These are phyloP conservation scores for Phytomonas sp. DNA, from an alignment of 208 protist genomes.

Conservation along the genomic window DNA sequence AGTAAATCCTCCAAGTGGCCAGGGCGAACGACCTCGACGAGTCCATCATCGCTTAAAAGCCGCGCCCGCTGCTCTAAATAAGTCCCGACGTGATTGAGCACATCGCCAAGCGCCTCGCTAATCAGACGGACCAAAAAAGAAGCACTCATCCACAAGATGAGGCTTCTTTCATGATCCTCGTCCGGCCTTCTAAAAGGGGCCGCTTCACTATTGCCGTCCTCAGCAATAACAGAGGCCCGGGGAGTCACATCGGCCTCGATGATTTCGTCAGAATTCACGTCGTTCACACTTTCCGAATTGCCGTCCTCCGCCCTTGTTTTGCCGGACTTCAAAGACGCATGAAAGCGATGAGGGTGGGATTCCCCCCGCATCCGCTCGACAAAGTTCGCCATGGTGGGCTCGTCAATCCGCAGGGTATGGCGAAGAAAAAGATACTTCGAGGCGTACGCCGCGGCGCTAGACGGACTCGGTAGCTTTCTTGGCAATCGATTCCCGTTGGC, in stretches of 20 bases:
- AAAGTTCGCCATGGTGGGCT: slow-evolving; percentile 24
- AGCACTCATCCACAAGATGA: slow-evolving; percentile 59
- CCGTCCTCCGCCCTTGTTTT: background rate
- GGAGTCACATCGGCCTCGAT: background rate
- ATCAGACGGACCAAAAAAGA: slow-evolving; percentile 62
- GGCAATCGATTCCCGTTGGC: slow-evolving; percentile 38
- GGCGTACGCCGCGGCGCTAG: slow-evolving; percentile 51
- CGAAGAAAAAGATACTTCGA: slow-evolving; percentile 76
- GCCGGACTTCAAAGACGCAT: background rate
- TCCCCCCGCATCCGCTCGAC: slow-evolving; percentile 20
- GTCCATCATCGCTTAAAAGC: background rate
- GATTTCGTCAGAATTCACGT: background rate
- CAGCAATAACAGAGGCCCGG: background rate
- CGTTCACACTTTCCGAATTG: background rate
- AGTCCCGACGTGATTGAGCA: slow-evolving; percentile 56
- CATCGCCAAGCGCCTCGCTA: slow-evolving; percentile 67
- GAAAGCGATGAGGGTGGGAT: background rate
- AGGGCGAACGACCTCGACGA: background rate
- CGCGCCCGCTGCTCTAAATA: slow-evolving; percentile 39
- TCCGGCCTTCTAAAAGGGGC: slow-evolving; percentile 8
- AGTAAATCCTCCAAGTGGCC: background rate
- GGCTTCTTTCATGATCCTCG: slow-evolving; percentile 22
- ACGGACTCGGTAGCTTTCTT: slow-evolving; percentile 53
- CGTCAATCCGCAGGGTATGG: slow-evolving; percentile 53
- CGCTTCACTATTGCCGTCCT: background rate